Evolutionary conservation across 495 filamentous ascomycete species (phyloP), one percentile per base, ranked within the genome.

Genomic region (Penicillium ochrochloron): DNA sequence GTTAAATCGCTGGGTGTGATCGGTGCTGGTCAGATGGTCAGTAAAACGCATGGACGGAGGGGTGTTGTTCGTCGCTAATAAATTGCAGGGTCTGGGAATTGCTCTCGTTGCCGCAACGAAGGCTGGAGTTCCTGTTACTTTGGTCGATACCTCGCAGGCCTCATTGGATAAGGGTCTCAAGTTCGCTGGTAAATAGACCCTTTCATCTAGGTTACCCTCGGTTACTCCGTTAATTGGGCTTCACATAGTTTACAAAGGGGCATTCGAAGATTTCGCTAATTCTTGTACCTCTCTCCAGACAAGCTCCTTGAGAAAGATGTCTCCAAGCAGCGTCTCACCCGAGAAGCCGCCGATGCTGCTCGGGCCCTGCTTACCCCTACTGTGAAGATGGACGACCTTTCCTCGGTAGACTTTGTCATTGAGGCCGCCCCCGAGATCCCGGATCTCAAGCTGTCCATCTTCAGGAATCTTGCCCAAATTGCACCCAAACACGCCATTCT

Each of bases 401-500:
- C 85, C n/a, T 83, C 86, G 5, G 89, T 90, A n/a, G 95, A 99
- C 82, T 97, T 98, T 74, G 88, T 98, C 34, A 97, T 99, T 75
- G 95, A 99, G 80, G 95, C 95, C 35, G 94, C 98, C 14, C 95
- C 95, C 31, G 95, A 99, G 82, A 96, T 96, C 50, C 88, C 89
- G 14, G 79, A 88, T 50, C 84, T 99, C 59, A 99, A 99, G 77
- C 87, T 87, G 51, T 85, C 86, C 64, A 96, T 99, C 53, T 99
- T 99, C 82, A 80, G 87, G 65, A 83, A 88, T 66, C 85, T 99
- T 12, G 93, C 95, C 5, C 80, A 91, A 62, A 89, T 96, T 69
- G 92, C 90, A 52, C 89, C 91, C n/a, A 81, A 89, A 41, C 91
- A 98, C 72, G 88, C 95, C 57, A 92, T 98, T 66, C 87, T 99